Evolutionary conservation across 495 filamentous ascomycete species (phyloP).

Genomic region (Rostrohypoxylon terebratum): DNA sequence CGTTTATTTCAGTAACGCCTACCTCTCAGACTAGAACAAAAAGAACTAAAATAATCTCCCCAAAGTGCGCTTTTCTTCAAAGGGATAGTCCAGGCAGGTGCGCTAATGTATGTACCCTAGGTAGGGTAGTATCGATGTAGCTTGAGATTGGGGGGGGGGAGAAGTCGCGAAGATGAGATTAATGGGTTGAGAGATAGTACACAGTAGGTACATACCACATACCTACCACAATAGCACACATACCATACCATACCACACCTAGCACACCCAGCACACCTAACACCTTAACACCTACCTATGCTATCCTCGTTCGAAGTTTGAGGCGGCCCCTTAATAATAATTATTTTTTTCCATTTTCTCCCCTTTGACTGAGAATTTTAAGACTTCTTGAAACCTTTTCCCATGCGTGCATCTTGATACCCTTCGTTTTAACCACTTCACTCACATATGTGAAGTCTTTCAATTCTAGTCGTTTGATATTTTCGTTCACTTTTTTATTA

Average conservation of each 20-base stretch:
- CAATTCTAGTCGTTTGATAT: slow-evolving; percentile 42
- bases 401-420: slow-evolving; percentile 45
- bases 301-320: slow-evolving; percentile 44
- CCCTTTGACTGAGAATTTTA: slow-evolving; percentile 30
- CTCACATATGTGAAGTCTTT: slow-evolving; percentile 29
- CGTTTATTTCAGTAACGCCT: slow-evolving; percentile 5
- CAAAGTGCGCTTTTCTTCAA: slow-evolving; percentile 18
- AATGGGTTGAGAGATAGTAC: slow-evolving; percentile 7
- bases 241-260: too few relatives aligned
- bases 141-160: slow-evolving; percentile 15
- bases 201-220: background rate
- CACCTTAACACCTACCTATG: too few relatives aligned
- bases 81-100: slow-evolving; percentile 38
- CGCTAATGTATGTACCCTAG: slow-evolving; percentile 24
- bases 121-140: slow-evolving; percentile 5
- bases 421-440: slow-evolving; percentile 31
- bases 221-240: too few relatives aligned
- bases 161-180: slow-evolving; percentile 25
- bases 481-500: slow-evolving; percentile 21
- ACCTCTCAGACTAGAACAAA: slow-evolving; percentile 30
- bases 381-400: slow-evolving; percentile 36
- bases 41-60: slow-evolving; percentile 45
- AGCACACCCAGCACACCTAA: too few relatives aligned
- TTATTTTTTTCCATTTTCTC: slow-evolving; percentile 24
- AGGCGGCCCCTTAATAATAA: slow-evolving; percentile 37